Evolutionary conservation across 2,329 filamentous ascomycete species (phyloP).

Genomic region (Fusarium odoratissimum): DNA sequence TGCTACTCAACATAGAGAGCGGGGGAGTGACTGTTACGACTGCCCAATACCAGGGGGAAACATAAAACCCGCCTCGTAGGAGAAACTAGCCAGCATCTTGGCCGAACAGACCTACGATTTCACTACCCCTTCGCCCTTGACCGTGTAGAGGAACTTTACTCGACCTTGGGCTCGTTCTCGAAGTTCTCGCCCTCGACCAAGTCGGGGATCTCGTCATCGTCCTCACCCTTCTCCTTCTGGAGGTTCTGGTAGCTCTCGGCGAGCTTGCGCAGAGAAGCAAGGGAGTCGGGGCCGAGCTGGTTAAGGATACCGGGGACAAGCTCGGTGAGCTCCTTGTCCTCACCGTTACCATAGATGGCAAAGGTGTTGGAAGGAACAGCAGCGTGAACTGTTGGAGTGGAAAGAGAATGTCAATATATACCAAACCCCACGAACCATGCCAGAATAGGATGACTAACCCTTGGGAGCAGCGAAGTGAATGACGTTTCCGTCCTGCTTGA

Average conservation of each 20-base stretch:
- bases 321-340: slow-evolving; percentile 99
- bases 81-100: slow-evolving; percentile 41
- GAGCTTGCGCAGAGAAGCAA: slow-evolving; percentile 96
- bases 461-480: slow-evolving; percentile 99
- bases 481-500: slow-evolving; percentile 99
- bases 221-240: slow-evolving; percentile 86
- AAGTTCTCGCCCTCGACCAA: slow-evolving; percentile 98
- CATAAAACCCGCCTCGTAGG: slow-evolving; percentile 41
- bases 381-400: slow-evolving; percentile 79
- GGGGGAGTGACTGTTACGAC: slow-evolving; percentile 43
- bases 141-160: slow-evolving; percentile 66
- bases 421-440: slow-evolving; percentile 32
- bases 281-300: slow-evolving; percentile 98
- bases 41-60: slow-evolving; percentile 40
- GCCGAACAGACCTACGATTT: slow-evolving; percentile 43
- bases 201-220: slow-evolving; percentile 97
- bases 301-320: slow-evolving; percentile 99
- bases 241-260: slow-evolving; percentile 99
- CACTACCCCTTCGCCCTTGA: slow-evolving; percentile 41
- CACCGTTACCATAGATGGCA: slow-evolving; percentile 97
- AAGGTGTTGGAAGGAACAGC: slow-evolving; percentile 99
- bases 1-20: slow-evolving; percentile 40
- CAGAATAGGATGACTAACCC: slow-evolving; percentile 70
- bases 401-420: slow-evolving; percentile 35
- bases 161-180: slow-evolving; percentile 96